Percentiles rank a stretch among this genome's conserved stretches.
Evolutionary conservation across 2,329 filamentous ascomycete genomes (phyloP).

Genomic region (Cyclaneusma minus): DNA sequence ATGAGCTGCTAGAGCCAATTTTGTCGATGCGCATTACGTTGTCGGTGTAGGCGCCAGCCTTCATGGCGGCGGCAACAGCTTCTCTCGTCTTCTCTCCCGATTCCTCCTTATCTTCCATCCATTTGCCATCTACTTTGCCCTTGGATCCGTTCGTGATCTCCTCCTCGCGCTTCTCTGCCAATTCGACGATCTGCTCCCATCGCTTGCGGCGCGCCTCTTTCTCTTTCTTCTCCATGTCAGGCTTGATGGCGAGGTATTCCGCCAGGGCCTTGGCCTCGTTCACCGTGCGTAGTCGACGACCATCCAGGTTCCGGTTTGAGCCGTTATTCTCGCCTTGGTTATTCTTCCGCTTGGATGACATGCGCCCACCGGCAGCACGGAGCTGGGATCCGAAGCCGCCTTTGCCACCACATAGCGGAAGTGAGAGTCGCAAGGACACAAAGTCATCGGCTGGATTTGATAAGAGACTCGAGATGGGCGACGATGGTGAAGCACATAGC

Average conservation of each 20-base stretch:
- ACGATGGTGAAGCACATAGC: constrained; percentile 36
- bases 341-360: constrained; percentile 84
- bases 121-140: constrained; percentile 69
- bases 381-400: constrained; percentile 96
- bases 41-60: constrained; percentile 45
- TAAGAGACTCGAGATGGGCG: constrained; percentile 47
- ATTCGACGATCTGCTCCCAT: constrained; percentile 79
- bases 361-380: constrained; percentile 89
- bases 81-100: constrained; percentile 69
- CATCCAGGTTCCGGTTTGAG: constrained; percentile 86
- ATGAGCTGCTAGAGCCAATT: constrained; percentile 21
- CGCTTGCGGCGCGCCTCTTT: constrained; percentile 71
- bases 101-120: constrained; percentile 92
- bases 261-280: constrained; percentile 91
- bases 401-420: constrained; percentile 79
- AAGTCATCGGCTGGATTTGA: constrained; percentile 44
- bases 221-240: constrained; percentile 91
- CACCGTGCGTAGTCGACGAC: constrained; percentile 75
- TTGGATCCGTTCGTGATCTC: constrained; percentile 63
- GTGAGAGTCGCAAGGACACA: constrained; percentile 66
- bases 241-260: constrained; percentile 88
- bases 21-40: constrained; percentile 34
- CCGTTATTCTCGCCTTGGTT: constrained; percentile 71
- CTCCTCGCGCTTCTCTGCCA: constrained; percentile 67
- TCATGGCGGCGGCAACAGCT: constrained; percentile 57